Evolutionary conservation across 805 yeast genomes (phyloP).

Genomic region (Yarrowia keelungensis): DNA sequence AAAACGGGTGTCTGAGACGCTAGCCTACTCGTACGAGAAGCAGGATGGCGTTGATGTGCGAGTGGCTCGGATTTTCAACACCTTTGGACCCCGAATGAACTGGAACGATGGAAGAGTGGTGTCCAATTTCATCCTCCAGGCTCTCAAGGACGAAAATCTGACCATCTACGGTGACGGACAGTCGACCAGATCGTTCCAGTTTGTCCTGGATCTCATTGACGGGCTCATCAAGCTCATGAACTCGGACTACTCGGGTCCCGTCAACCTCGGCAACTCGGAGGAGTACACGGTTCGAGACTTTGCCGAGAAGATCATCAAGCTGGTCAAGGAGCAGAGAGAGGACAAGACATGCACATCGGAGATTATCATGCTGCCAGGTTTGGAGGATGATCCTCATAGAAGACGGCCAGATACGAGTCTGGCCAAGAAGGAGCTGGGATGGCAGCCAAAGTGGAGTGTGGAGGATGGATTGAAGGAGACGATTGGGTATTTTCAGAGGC

Average conservation of each 20-base stretch:
- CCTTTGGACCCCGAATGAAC: slow-evolving; percentile 47
- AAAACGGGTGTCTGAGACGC: slow-evolving; percentile 46
- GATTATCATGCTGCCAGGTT: slow-evolving; percentile 42
- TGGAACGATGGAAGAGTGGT: slow-evolving; percentile 48
- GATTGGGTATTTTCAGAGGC: slow-evolving; percentile 43
- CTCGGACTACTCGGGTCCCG: slow-evolving; percentile 45
- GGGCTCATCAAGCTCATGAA: slow-evolving; percentile 46
- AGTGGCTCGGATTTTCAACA: slow-evolving; percentile 46
- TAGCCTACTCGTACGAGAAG: slow-evolving; percentile 45
- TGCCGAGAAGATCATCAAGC: slow-evolving; percentile 44
- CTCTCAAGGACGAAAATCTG: slow-evolving; percentile 45
- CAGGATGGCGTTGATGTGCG: slow-evolving; percentile 46
- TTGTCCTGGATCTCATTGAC: slow-evolving; percentile 46
- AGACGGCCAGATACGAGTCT: slow-evolving; percentile 45
- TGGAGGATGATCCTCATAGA: slow-evolving; percentile 45
- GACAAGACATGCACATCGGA: slow-evolving; percentile 41
- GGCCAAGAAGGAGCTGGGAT: slow-evolving; percentile 43
- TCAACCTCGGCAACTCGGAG: slow-evolving; percentile 46
- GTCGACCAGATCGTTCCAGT: slow-evolving; percentile 46
- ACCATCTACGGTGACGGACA: slow-evolving; percentile 46
- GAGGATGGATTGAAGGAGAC: slow-evolving; percentile 45
- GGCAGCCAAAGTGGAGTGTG: slow-evolving; percentile 46
- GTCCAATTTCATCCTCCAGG: slow-evolving; percentile 46
- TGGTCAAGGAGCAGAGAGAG: slow-evolving; percentile 41
- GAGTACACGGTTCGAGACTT: slow-evolving; percentile 45